Percentiles rank a stretch among this genome's conserved stretches.
Conservation (phyloP, 1,139 yeast species). For the Debaryomyces fabryi region DNA sequence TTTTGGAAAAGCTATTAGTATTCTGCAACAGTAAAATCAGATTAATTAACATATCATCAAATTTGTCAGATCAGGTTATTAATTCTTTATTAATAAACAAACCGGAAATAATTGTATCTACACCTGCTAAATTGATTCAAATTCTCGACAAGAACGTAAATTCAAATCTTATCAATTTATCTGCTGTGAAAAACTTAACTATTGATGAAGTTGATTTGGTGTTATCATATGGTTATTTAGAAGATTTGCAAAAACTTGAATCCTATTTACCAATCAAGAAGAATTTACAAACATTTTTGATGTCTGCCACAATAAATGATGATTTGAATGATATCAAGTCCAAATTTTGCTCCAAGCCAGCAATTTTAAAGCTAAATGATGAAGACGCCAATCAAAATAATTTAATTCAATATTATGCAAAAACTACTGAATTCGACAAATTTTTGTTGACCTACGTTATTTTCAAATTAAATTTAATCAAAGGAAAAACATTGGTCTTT, state of each 20-base stretch:
- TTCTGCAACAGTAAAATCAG: constrained; percentile 72
- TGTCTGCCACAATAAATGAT: constrained; percentile 95
- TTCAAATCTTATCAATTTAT: constrained; percentile 45
- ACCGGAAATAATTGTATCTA: constrained; percentile 83
- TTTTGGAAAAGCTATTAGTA: constrained; percentile 65
- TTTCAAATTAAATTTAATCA: constrained; percentile 82
- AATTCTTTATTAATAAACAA: constrained; percentile 66
- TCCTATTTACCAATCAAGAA: constrained; percentile 68
- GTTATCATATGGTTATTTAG: constrained; percentile 86
- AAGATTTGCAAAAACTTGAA: constrained; percentile 72
- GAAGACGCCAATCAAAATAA: constrained; percentile 60
- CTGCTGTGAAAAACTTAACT: constrained; percentile 67
- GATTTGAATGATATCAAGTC: constrained; percentile 78
- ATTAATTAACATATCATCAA: constrained; percentile 73
- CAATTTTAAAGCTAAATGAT: constrained; percentile 75
- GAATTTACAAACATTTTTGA: constrained; percentile 83
- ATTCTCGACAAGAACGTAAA: constrained; percentile 55
- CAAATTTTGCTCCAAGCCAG: constrained; percentile 84
- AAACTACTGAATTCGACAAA: constrained; percentile 87
- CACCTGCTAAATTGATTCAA: constrained; percentile 78
- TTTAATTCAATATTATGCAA: constrained; percentile 83
- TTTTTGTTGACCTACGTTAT: constrained; percentile 88
- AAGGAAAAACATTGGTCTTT: constrained; percentile 89
- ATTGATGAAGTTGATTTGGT: constrained; percentile 97
- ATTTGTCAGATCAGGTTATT: constrained; percentile 72